A percentile compares a stretch with the other conserved stretches of the same genome.
phyloP scores from a whole-genome alignment of 768 basidiomycete genomes.

The Panaeolus papilionaceus region DNA sequence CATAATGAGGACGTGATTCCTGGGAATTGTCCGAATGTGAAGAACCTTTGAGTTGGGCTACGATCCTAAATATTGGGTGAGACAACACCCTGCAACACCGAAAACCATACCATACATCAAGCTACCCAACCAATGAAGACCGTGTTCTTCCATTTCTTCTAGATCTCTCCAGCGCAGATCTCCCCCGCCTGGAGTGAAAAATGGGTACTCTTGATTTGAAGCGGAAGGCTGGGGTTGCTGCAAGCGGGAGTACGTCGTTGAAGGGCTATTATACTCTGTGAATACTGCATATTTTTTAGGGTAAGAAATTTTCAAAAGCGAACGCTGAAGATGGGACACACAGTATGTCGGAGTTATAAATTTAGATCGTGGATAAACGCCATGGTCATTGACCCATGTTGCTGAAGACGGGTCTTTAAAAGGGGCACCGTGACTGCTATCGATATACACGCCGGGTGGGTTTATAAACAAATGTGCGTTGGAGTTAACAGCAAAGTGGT shows the following conservation, averaged over 20 bases:
- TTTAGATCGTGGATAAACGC: slow-evolving; percentile 47
- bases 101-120: slow-evolving; percentile 56
- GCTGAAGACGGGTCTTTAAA: slow-evolving; percentile 7
- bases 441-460: slow-evolving; percentile 65
- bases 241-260: slow-evolving; percentile 48
- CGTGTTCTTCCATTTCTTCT: slow-evolving; percentile 59
- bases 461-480: slow-evolving; percentile 75
- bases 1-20: slow-evolving; percentile 62
- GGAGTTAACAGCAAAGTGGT: slow-evolving; percentile 60
- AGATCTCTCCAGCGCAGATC: slow-evolving; percentile 68
- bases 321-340: slow-evolving; percentile 26
- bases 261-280: slow-evolving; percentile 36
- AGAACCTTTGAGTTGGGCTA: slow-evolving; percentile 60
- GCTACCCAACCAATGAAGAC: slow-evolving; percentile 75
- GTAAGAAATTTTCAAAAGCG: slow-evolving; percentile 6
- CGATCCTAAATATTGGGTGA: slow-evolving; percentile 50
- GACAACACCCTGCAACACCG: slow-evolving; percentile 16
- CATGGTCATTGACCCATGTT: slow-evolving; percentile 40
- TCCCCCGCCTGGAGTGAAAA: slow-evolving; percentile 71
- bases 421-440: slow-evolving; percentile 20
- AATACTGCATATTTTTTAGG: slow-evolving; percentile 29
- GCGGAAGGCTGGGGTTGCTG: slow-evolving; percentile 62
- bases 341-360: slow-evolving; percentile 37
- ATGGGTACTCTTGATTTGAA: slow-evolving; percentile 70
- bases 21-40: slow-evolving; percentile 47